phyloP scores from a whole-genome alignment of 768 basidiomycete species.

The Suillus sp. region DNA sequence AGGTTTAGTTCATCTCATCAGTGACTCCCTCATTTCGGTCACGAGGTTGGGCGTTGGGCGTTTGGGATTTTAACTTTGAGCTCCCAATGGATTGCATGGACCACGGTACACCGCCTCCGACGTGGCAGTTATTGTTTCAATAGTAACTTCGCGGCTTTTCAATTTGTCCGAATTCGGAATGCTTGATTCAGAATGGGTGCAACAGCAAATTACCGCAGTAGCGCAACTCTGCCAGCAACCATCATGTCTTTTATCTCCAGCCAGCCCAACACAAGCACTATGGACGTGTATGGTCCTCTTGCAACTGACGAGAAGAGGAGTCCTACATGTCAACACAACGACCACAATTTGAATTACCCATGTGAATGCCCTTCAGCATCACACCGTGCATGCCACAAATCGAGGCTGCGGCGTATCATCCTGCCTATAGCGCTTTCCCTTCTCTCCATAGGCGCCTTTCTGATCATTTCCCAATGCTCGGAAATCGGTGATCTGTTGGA shows the following conservation, averaged over 20 bases:
- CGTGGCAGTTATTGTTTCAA: too few species aligned
- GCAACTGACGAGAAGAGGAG: conserved; percentile 18
- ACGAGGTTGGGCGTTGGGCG: too few species aligned
- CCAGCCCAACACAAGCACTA: conserved; percentile 29
- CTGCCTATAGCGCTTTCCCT: conserved; percentile 37
- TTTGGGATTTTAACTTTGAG: too few species aligned
- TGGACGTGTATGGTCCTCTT: conserved; percentile 19
- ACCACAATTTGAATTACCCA: conserved; percentile 15
- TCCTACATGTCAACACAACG: conserved; percentile 28
- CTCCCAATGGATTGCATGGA: too few species aligned
- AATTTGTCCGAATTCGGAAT: background rate
- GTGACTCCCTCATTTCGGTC: too few species aligned
- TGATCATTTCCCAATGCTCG: conserved; percentile 35
- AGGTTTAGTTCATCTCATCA: too few species aligned
- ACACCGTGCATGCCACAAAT: conserved; percentile 37
- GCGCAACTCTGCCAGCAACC: conserved; percentile 3
- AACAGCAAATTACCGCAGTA: conserved; percentile 1
- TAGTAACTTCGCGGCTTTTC: too few species aligned
- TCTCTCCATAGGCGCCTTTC: conserved; percentile 32
- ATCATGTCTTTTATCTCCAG: conserved; percentile 30
- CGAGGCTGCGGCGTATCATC: conserved; percentile 36
- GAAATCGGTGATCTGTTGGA: conserved; percentile 26
- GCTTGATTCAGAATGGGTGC: background rate
- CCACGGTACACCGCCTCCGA: too few species aligned
- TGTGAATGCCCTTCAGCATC: conserved; percentile 27